These are phyloP conservation scores for Lentinula sp. DNA, from an alignment of 768 basidiomycete species.

Conservation along the genomic window DNA sequence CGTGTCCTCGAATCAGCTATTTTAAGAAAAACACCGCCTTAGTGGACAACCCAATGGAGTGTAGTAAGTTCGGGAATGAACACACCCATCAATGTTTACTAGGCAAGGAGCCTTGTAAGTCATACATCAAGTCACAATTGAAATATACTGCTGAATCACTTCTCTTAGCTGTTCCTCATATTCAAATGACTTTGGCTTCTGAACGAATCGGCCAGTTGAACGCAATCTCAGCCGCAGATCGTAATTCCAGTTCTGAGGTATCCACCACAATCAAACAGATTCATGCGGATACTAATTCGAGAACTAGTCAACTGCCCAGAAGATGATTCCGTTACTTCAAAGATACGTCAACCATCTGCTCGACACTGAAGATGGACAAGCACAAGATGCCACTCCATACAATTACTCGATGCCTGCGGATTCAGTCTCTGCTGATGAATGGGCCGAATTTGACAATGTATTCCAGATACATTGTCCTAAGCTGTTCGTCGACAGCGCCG, in stretches of 20 bases:
- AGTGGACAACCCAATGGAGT: constrained; percentile 32
- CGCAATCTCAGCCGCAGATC: background rate
- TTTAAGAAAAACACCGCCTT: constrained; percentile 54
- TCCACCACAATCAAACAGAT: background rate
- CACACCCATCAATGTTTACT: constrained; percentile 77
- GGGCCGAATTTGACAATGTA: constrained; percentile 83
- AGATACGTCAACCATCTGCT: constrained; percentile 54
- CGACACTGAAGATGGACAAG: constrained; percentile 33
- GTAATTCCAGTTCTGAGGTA: background rate
- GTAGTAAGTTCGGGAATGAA: constrained; percentile 84
- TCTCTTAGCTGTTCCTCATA: constrained; percentile 49
- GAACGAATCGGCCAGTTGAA: constrained; percentile 48
- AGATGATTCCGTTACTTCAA: constrained; percentile 55
- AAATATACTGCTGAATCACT: background rate
- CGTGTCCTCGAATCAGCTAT: constrained; percentile 80
- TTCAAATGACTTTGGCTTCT: constrained; percentile 57
- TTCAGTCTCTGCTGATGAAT: constrained; percentile 61
- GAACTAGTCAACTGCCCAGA: constrained; percentile 9
- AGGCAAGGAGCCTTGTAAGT: constrained; percentile 64
- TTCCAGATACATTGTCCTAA: constrained; percentile 88
- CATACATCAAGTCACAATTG: background rate
- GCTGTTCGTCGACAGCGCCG: constrained; percentile 67
- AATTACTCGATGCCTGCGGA: constrained; percentile 66
- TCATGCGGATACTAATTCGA: background rate
- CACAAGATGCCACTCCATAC: constrained; percentile 27